Conservation (phyloP, 1,284 basidiomycete species). For the Ganoderma sinense region DNA sequence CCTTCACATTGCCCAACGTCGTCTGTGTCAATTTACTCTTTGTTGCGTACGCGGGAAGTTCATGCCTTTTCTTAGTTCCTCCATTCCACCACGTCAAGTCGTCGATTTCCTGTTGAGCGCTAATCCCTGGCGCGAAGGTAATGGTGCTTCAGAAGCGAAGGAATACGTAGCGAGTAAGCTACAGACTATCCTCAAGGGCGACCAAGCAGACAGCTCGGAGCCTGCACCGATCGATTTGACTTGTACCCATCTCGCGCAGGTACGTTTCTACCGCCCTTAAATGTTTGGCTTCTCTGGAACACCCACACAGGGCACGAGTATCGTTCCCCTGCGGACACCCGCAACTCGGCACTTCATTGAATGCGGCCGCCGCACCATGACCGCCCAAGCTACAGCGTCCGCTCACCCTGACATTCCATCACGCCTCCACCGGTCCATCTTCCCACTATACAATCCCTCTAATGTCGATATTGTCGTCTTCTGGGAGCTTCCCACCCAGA, state of each 20-base stretch:
- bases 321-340: conserved; percentile 40
- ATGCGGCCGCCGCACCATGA: conserved; percentile 53
- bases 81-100: conserved; percentile 59
- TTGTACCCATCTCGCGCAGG: conserved; percentile 59
- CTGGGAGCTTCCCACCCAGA: conserved; percentile 71
- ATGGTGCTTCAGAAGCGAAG: conserved; percentile 49
- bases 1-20: conserved; percentile 42
- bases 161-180: conserved; percentile 63
- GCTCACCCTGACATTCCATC: conserved; percentile 72
- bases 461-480: conserved; percentile 77
- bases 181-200: conserved; percentile 60
- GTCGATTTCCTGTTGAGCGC: conserved; percentile 54
- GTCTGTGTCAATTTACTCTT: conserved; percentile 46
- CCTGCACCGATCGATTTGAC: conserved; percentile 66
- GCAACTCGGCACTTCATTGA: conserved; percentile 56
- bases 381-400: conserved; percentile 45
- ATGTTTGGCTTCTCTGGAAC: neutral
- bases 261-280: neutral
- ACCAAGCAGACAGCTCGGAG: conserved; percentile 45
- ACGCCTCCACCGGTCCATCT: conserved; percentile 61
- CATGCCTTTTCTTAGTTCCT: conserved; percentile 43
- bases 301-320: conserved; percentile 29
- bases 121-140: conserved; percentile 46
- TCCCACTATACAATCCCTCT: conserved; percentile 81
- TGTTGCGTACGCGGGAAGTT: neutral